phyloP scores from a whole-genome alignment of 805 yeast genomes.

The Nakazawaea sp. region DNA sequence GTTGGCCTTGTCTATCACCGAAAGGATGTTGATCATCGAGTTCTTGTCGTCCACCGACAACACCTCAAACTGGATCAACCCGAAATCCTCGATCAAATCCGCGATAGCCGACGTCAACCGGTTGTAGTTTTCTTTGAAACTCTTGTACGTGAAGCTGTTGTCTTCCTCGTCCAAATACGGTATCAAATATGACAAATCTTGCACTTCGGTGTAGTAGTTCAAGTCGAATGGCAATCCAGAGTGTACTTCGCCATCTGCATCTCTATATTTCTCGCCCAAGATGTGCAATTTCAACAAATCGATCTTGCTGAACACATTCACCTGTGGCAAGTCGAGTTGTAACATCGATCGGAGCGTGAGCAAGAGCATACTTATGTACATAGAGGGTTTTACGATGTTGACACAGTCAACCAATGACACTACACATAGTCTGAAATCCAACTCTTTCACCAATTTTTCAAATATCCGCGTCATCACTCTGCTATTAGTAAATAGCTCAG shows the following conservation, averaged over 20 bases:
- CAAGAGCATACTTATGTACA: slow-evolving; percentile 74
- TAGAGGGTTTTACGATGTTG: slow-evolving; percentile 80
- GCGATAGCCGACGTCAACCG: slow-evolving; percentile 70
- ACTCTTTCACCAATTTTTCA: slow-evolving; percentile 49
- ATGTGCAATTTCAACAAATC: slow-evolving; percentile 62
- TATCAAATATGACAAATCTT: slow-evolving; percentile 62
- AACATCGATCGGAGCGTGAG: slow-evolving; percentile 87
- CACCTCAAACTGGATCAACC: slow-evolving; percentile 83
- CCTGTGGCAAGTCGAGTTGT: slow-evolving; percentile 86
- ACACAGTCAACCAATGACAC: slow-evolving; percentile 81
- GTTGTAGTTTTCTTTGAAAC: slow-evolving; percentile 40
- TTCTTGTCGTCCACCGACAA: slow-evolving; percentile 86
- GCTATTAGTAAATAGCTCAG: slow-evolving; percentile 89
- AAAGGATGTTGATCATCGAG: slow-evolving; percentile 78
- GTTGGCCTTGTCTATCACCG: slow-evolving; percentile 80
- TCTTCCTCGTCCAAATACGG: slow-evolving; percentile 72
- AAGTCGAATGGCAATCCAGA: slow-evolving; percentile 65
- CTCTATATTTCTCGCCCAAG: slow-evolving; percentile 18
- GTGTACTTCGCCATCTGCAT: slow-evolving; percentile 35
- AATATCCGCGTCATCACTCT: slow-evolving; percentile 66
- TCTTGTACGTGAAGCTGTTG: slow-evolving; percentile 52
- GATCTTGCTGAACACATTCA: slow-evolving; percentile 88
- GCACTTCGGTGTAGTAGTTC: slow-evolving; percentile 88
- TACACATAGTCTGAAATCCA: slow-evolving; percentile 73
- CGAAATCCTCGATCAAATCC: slow-evolving; percentile 81